These are phyloP conservation scores for Lactarius psammicola DNA, from an alignment of 768 basidiomycete species.

Conservation along the genomic window DNA sequence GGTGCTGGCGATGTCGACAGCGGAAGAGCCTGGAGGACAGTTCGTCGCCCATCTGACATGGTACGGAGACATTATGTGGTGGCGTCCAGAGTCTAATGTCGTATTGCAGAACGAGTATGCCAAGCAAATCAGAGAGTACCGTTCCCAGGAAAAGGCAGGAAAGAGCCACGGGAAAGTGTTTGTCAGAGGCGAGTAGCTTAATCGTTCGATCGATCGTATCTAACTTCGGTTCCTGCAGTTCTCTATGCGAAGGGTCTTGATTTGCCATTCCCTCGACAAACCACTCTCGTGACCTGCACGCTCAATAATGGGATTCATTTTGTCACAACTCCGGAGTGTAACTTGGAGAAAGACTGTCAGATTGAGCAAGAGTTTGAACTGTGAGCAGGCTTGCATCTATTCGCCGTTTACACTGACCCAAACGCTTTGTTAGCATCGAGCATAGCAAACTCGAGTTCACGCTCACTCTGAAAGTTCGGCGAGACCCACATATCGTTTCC, in stretches of 20 bases:
- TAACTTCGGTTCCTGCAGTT: conserved; percentile 46
- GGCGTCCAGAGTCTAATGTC: conserved; percentile 1
- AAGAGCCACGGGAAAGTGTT: conserved; percentile 93
- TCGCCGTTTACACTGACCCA: background rate
- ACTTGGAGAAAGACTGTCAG: conserved; percentile 53
- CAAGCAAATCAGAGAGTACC: conserved; percentile 81
- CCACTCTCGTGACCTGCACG: conserved; percentile 77
- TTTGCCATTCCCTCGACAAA: conserved; percentile 75
- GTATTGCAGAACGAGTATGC: conserved; percentile 82
- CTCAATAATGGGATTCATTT: conserved; percentile 97
- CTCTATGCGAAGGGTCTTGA: conserved; percentile 68
- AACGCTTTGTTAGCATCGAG: conserved; percentile 59
- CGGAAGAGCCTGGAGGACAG: conserved; percentile 83
- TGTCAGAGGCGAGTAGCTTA: conserved; percentile 65
- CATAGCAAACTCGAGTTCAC: conserved; percentile 96
- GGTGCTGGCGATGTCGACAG: conserved; percentile 79
- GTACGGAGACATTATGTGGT: conserved; percentile 42
- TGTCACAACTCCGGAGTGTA: conserved; percentile 82
- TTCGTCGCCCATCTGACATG: conserved; percentile 92
- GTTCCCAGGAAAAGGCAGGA: conserved; percentile 69
- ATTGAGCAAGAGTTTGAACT: conserved; percentile 91
- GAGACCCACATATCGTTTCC: conserved; percentile 79
- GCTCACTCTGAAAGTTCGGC: conserved; percentile 80
- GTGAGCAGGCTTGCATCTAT: conserved; percentile 44
- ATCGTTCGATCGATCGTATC: background rate